Base-by-base conservation (phyloP, 179 eudicot genomes). In the Vitellaria paradoxa region DNA sequence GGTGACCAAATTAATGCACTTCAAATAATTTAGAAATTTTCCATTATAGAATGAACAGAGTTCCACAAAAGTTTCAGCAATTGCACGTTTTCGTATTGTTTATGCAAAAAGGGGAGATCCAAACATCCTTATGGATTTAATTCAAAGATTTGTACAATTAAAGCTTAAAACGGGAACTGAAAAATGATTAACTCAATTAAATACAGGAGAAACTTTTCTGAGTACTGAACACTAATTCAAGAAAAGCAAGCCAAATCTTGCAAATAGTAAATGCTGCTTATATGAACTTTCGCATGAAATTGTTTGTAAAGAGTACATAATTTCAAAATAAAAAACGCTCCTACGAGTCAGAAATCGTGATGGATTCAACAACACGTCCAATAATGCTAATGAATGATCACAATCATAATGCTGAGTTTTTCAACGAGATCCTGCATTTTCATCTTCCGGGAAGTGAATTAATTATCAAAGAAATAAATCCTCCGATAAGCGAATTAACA, bases 341-440 rank as follows among this genome's bases (percentile, higher is more conserved):
- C 21, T 21, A 57, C 62, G 15, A 20, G 30, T 61, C 30, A 61
- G 30, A 68, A 70, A 42, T 49, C n/a, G 59, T 70, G 3, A 52
- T 21, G 73, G 73, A 20, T 18, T 70, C 73, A 50, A 13, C 73
- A 23, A 26, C 60, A 14, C 50, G 23, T 50, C 73, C n/a, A 23
- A 20, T 1, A 47, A 49, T 1, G 42, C 10, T n/a, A n/a, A n/a
- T n/a, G n/a, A n/a, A n/a, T n/a, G n/a, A 18, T 14, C 10, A 4
- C 13, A 70, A 6, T 17, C 4, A 18, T 55, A 53, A 72, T 72
- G 4, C 9, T 26, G 40, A 24, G 73, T 7, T 69, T 50, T 7
- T 6, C n/a, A 59, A 70, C 55, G 59, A 5, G 57, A 30, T 69
- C 11, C 6, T 71, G 24, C 13, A 72, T 26, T 37, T 56, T 68